Base-by-base conservation (phyloP, 495 filamentous ascomycete species). In the Penicillium soppii region DNA sequence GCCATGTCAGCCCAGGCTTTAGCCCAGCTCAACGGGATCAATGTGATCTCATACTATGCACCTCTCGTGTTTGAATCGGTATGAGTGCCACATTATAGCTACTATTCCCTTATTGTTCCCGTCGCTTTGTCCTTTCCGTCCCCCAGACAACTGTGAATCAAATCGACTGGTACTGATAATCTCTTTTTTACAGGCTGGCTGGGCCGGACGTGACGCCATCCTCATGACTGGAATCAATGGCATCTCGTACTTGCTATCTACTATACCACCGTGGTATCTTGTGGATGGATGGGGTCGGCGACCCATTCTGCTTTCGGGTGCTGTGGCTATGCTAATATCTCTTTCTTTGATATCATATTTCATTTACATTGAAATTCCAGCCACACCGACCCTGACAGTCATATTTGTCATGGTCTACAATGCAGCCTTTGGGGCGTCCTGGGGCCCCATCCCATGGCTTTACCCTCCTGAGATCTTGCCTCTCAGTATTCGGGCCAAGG, bases 41-140 rank as follows among this genome's bases (percentile, higher is more conserved):
- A 98, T 72, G 95, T 98, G 56, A 98, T 98, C 47, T 97, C 94
- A 15, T 98, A 98, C 74, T 98, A 98, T 58, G 92, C 95, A 0
- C 95, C 95, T 3, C 80, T 92, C 20, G 94, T 98, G 21, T 98
- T 98, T 62, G 92, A 97, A 69, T 89, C 90, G 16, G 47, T 49
- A 49, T 22, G 45, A 39, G 21, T 39, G 10, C 9, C 20, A 43
- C 7, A 43, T 13, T n/a, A n/a, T n/a, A n/a, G n/a, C 43, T 25
- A 8, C 17, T 12, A 12, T 23, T n/a, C n/a, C n/a, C n/a, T n/a
- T n/a, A n/a, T n/a, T n/a, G n/a, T n/a, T n/a, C n/a, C 8, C 10
- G 15, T 13, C 9, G 37, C 19, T 40, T 4, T 8, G 5, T 19
- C 17, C 16, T 2, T n/a, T n/a, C n/a, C n/a, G n/a, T n/a, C n/a